Conservation (phyloP, 2,329 filamentous ascomycete genomes). For the Pseudocercospora vitis region DNA sequence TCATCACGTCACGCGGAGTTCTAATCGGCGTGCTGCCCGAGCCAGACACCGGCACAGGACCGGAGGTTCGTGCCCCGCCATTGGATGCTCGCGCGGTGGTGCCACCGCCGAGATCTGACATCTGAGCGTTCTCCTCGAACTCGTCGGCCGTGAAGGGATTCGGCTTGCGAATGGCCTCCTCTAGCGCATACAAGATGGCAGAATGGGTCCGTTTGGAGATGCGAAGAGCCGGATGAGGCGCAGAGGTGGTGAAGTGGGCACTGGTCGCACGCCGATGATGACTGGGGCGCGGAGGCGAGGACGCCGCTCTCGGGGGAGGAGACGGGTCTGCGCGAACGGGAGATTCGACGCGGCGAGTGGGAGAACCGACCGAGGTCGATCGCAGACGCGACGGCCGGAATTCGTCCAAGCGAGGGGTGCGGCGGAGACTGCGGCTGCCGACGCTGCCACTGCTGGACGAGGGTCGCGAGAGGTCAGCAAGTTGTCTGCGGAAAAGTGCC, state of each 20-base stretch:
- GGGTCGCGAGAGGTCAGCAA: constrained; percentile 45
- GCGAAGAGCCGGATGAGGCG: constrained; percentile 58
- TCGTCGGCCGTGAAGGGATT: constrained; percentile 79
- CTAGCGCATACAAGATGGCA: constrained; percentile 87
- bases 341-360: constrained; percentile 21
- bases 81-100: constrained; percentile 50
- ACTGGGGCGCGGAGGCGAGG: constrained; percentile 33
- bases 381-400: constrained; percentile 43
- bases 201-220: constrained; percentile 83
- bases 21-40: constrained; percentile 60
- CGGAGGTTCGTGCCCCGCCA: constrained; percentile 56
- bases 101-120: constrained; percentile 75
- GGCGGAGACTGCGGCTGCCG: constrained; percentile 50
- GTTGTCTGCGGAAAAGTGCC: constrained; percentile 30
- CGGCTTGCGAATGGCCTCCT: constrained; percentile 83
- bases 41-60: constrained; percentile 54
- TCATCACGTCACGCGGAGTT: constrained; percentile 89
- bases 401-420: constrained; percentile 54
- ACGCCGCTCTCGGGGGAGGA: constrained; percentile 19
- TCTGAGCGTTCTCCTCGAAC: constrained; percentile 84
- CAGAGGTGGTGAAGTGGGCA: constrained; percentile 35
- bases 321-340: constrained; percentile 13
- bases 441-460: constrained; percentile 55
- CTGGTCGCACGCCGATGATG: constrained; percentile 38
- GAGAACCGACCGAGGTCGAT: constrained; percentile 48